Percentiles rank a stretch among this genome's conserved stretches.
phyloP scores from a whole-genome alignment of 768 basidiomycete genomes.

The Cubamyces lactineus region DNA sequence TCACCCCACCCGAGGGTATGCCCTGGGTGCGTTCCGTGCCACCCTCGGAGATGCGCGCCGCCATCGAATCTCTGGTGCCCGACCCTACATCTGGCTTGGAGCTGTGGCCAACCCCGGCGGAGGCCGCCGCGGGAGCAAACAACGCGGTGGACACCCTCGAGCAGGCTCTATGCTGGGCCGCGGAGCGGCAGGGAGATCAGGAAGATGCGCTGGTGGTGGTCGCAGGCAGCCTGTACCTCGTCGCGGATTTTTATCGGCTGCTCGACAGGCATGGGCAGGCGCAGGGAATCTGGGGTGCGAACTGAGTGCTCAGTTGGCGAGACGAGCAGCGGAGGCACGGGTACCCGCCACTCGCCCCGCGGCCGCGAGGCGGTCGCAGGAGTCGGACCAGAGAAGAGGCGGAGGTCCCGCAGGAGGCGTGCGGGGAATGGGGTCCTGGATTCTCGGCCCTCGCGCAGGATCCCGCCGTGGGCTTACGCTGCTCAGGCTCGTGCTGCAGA shows the following conservation, averaged over 20 bases:
- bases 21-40: constrained; percentile 84
- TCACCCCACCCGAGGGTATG: constrained; percentile 87
- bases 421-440: not conserved
- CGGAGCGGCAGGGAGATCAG: constrained; percentile 20
- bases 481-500: not conserved
- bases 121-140: constrained; percentile 27
- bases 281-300: constrained; percentile 22
- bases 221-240: constrained; percentile 92
- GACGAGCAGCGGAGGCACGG: constrained; percentile 11
- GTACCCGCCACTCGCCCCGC: not conserved
- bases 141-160: constrained; percentile 33
- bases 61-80: constrained; percentile 47
- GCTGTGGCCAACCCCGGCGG: constrained; percentile 47
- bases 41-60: constrained; percentile 50
- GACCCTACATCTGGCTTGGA: constrained; percentile 36
- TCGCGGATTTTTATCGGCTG: constrained; percentile 85
- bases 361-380: not conserved
- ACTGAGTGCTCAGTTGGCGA: constrained; percentile 6
- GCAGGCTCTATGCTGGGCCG: constrained; percentile 53
- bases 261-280: constrained; percentile 19
- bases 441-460: not conserved
- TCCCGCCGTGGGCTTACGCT: not conserved
- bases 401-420: not conserved
- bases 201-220: constrained; percentile 61
- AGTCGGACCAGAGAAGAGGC: not conserved